Conservation (phyloP, 306 rosid genomes). For the Gynostemma pentaphyllum region DNA sequence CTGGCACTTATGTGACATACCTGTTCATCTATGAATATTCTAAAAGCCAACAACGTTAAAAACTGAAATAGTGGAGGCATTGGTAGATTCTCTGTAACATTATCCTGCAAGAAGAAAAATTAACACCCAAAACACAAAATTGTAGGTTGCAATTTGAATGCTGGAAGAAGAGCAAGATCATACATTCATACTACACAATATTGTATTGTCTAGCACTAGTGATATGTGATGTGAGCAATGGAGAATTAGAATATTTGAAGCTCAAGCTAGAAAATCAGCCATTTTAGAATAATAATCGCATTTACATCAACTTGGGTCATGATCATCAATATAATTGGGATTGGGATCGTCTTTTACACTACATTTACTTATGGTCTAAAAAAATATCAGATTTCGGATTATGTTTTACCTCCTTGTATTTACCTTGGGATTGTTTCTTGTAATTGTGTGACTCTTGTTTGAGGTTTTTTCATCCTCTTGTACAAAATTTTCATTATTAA, state of each 20-base stretch:
- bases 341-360: no score
- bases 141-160: slow-evolving; percentile 3
- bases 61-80: slow-evolving; percentile 78
- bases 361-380: no score
- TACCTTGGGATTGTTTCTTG: no score
- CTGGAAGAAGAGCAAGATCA: background rate
- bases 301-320: no score
- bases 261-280: background rate
- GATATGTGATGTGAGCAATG: background rate
- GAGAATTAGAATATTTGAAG: background rate
- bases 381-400: no score
- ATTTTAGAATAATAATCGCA: no score
- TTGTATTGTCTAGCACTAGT: background rate
- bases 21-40: slow-evolving; percentile 54
- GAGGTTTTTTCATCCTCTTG: no score
- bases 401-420: no score
- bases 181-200: background rate
- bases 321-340: no score
- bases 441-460: no score
- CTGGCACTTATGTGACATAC: slow-evolving; percentile 19
- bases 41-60: slow-evolving; percentile 62
- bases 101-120: slow-evolving; percentile 58
- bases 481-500: no score
- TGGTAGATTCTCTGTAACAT: slow-evolving; percentile 42
- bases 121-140: slow-evolving; percentile 22